These are phyloP conservation scores for Eucalyptus erythrocorys DNA, from an alignment of 345 rosid genomes.

Conservation along the genomic window DNA sequence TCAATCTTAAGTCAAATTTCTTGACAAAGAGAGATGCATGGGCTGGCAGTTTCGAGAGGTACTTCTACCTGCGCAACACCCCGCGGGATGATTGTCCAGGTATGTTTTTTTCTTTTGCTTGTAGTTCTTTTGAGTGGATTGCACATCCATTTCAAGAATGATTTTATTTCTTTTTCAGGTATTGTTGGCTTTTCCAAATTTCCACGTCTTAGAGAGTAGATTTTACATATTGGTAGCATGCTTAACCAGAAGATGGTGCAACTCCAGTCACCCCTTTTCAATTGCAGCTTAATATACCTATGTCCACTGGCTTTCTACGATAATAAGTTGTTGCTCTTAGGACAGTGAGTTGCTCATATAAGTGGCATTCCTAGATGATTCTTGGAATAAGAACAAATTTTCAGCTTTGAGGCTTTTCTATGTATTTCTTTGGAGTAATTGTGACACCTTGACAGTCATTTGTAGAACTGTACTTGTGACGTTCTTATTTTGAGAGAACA, in stretches of 20 bases:
- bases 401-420: neutral
- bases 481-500: neutral
- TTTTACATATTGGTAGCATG: neutral
- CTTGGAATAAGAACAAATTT: neutral
- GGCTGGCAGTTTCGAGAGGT: slow-evolving; percentile 92
- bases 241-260: neutral
- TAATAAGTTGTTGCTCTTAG: neutral
- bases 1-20: slow-evolving; percentile 77
- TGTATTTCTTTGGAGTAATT: neutral
- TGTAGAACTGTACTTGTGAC: neutral
- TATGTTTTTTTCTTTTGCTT: slow-evolving; percentile 5
- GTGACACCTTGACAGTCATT: neutral
- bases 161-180: neutral
- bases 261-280: neutral
- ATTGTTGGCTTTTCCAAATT: neutral
- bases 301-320: neutral
- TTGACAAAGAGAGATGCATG: slow-evolving; percentile 96
- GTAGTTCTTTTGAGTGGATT: neutral
- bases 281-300: neutral
- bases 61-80: slow-evolving; percentile 54
- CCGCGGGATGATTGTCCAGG: slow-evolving; percentile 99
- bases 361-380: neutral
- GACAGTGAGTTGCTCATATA: neutral
- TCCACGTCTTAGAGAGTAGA: neutral
- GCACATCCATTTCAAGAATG: neutral